Base-by-base conservation (phyloP, 2,329 filamentous ascomycete genomes). In the Aaosphaeria pasadenensis region DNA sequence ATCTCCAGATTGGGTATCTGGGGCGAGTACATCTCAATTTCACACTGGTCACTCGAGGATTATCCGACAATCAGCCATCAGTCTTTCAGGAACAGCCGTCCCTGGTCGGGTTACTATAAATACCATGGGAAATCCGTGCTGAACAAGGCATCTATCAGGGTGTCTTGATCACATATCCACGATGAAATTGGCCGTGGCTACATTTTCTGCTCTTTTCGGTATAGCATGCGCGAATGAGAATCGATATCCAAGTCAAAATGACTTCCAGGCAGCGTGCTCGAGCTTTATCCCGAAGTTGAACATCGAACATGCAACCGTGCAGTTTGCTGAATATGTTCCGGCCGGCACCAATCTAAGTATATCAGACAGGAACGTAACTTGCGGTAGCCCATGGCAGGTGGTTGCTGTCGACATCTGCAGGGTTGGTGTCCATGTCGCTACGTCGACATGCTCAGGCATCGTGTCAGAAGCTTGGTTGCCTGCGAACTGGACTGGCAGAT, bases 381-480 rank as follows among this genome's bases (percentile, higher is more conserved):
- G 77, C 47, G 53, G 46, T 7, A 7, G 17, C 11, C 29, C 35
- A 11, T 44, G 6, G 6, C 48, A 50, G 32, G 28, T 47, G 6
- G 62, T 71, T 1, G 50, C 64, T 7, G 62, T 63, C 5, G 70
- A 75, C 49, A 57, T 73, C 5, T 75, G 73, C 51, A 67, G 73
- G 6, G 55, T 75, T n/a, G 58, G 63, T 4, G 63, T 74, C 41
- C 63, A 71, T 42, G 70, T 74, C 3, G 57, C 67, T 6, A 75
- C 73, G 1, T 70, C 68, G 5, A 57, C 63, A 28, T 60, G 66
- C 38, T 73, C 68, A 11, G 71, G 70, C 7, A 71, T 75, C 49
- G 69, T 60, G 6, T 67, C 75, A 59, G 74, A 77, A 55, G 69
- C 72, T 9, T 77, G 73, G 73, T 55, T 77, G 24, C 74, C 74